Evolutionary conservation across 306 rosid species (phyloP).

Genomic region (Prinsepia uniflora): DNA sequence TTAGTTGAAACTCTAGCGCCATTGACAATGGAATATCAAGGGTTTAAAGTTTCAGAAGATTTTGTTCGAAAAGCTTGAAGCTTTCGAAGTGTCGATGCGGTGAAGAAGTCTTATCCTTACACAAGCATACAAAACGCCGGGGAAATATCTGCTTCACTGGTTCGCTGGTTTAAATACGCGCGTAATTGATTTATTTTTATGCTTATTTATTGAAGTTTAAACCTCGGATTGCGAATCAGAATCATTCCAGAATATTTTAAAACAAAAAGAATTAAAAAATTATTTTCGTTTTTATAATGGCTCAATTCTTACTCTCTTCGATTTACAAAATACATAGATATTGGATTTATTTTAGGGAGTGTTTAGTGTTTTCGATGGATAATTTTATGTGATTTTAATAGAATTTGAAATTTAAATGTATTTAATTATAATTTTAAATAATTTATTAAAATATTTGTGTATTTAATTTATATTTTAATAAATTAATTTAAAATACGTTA

Average conservation of each 20-base stretch:
- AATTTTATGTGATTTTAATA: too few relatives aligned
- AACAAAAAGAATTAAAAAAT: too few relatives aligned
- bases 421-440: too few relatives aligned
- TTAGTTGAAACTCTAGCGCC: slow-evolving; percentile 50
- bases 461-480: too few relatives aligned
- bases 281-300: too few relatives aligned
- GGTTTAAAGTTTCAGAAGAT: not conserved
- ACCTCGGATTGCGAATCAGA: not conserved
- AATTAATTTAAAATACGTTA: too few relatives aligned
- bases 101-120: slow-evolving; percentile 8
- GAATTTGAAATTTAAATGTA: too few relatives aligned
- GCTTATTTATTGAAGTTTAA: slow-evolving; percentile 27
- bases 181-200: slow-evolving; percentile 26
- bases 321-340: too few relatives aligned
- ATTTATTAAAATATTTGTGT: too few relatives aligned
- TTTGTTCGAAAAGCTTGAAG: not conserved
- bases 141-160: slow-evolving; percentile 30
- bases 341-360: too few relatives aligned
- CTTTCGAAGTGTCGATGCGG: not conserved
- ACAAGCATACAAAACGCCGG: not conserved
- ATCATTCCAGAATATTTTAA: not conserved
- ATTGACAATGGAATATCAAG: slow-evolving; percentile 28
- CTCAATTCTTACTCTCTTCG: too few relatives aligned
- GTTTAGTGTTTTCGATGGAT: too few relatives aligned
- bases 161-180: slow-evolving; percentile 33